Percentiles rank a stretch among this genome's conserved stretches.
phyloP scores from a whole-genome alignment of 257 asterid genomes.

The Haberlea rhodopensis region DNA sequence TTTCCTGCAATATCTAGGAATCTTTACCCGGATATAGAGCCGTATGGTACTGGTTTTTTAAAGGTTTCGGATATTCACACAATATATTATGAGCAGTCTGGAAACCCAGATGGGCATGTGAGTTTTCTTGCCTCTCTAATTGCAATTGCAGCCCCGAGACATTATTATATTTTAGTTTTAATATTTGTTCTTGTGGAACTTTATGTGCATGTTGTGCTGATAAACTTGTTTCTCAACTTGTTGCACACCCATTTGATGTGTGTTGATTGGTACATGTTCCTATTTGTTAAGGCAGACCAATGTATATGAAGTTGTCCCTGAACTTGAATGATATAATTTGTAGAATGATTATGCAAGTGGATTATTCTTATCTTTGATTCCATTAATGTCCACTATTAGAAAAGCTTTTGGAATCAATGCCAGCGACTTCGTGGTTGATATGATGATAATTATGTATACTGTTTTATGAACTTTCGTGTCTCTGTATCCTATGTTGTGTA shows the following conservation, averaged over 20 bases:
- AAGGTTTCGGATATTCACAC: slow-evolving; percentile 91
- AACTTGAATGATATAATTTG: too few relatives aligned
- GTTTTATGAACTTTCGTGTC: neutral
- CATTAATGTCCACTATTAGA: too few relatives aligned
- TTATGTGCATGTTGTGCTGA: slow-evolving; percentile 1
- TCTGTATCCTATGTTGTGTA: neutral
- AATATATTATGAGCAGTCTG: slow-evolving; percentile 84
- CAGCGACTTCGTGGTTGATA: too few relatives aligned
- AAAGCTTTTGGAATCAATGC: too few relatives aligned
- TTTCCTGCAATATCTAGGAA: slow-evolving; percentile 39
- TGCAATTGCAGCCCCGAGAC: slow-evolving; percentile 7
- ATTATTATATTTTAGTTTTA: neutral
- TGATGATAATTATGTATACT: neutral
- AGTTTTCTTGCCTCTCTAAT: slow-evolving; percentile 32
- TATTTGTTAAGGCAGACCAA: too few relatives aligned
- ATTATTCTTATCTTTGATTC: too few relatives aligned
- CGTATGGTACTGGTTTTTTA: slow-evolving; percentile 65
- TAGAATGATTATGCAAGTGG: too few relatives aligned
- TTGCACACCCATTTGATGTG: neutral
- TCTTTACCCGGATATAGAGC: slow-evolving; percentile 74
- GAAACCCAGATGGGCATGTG: slow-evolving; percentile 93
- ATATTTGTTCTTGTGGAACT: neutral
- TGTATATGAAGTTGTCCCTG: too few relatives aligned
- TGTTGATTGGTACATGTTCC: neutral
- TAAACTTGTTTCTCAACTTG: neutral